Evolutionary conservation across 805 yeast genomes (phyloP), one percentile per base, ranked within the genome.

Genomic region (Kregervanrija fluxuum): DNA sequence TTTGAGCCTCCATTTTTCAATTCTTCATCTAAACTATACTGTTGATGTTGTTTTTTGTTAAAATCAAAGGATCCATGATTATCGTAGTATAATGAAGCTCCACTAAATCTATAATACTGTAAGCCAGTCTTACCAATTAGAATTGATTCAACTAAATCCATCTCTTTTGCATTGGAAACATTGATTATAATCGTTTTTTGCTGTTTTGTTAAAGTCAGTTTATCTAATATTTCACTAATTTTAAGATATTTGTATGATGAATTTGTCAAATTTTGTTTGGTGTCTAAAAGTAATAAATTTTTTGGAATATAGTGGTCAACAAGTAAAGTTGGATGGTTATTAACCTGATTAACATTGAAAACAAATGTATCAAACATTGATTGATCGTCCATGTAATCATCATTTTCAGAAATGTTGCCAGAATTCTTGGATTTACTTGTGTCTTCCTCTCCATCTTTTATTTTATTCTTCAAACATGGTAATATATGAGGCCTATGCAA

Each of bases 271-370:
- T 74, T 60, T 43, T 75, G 79, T 47, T 76, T 82, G 1, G 84
- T 69, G 50, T 82, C 85, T 80, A 79, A 75, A 34, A 82, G 64
- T 12, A 85, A 58, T 49, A 84, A 64, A 45, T 80, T 82, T 51
- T 79, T 78, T 8, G 93, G 89, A 59, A 84, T 79, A 53, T 78
- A 85, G 60, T 85, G 93, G 51, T 83, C 85, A 30, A 85, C 90
- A 37, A 85, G 59, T 35, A 85, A 62, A 36, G 82, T 77, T 2
- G 91, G 87, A 60, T 85, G 90, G 53, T 74, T 79, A 3, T 74
- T 66, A 0, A 80, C 62, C n/a, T 72, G 70, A 33, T 67, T 55
- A 4, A 81, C 56, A 51, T 74, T 79, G 6, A 70, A 67, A 37
- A 68, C 59, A 44, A 75, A 56, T 45, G 77, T 53, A 35, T 66